These are phyloP conservation scores for Ophiobolus disseminans DNA, from an alignment of 2,329 filamentous ascomycete species.

Conservation along the genomic window DNA sequence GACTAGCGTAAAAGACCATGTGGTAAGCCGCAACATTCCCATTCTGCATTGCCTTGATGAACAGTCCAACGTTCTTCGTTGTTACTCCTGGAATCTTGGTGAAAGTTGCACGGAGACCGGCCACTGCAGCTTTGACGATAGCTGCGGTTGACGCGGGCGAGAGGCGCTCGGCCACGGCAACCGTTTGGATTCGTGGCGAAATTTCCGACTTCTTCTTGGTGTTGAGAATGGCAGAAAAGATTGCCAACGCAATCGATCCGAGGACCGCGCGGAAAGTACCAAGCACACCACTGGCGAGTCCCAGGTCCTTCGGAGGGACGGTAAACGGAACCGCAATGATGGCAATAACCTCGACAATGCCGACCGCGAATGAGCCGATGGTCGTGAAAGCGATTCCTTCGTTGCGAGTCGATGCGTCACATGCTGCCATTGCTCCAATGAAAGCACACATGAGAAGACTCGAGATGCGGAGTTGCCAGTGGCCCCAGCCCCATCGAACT, in stretches of 20 bases:
- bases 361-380: conserved; percentile 49
- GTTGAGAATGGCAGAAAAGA: conserved; percentile 22
- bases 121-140: conserved; percentile 15
- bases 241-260: conserved; percentile 20
- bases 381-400: conserved; percentile 12
- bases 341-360: conserved; percentile 54
- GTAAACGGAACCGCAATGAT: conserved; percentile 25
- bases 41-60: conserved; percentile 15
- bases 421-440: conserved; percentile 25
- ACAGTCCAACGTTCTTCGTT: conserved; percentile 9
- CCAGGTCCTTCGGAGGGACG: conserved; percentile 20
- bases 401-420: conserved; percentile 20
- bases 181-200: conserved; percentile 4
- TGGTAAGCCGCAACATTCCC: conserved; percentile 24
- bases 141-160: conserved; percentile 9
- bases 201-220: conserved; percentile 19
- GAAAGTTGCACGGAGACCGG: conserved; percentile 11
- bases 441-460: conserved; percentile 22
- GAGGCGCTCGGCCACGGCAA: conserved; percentile 13
- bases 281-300: conserved; percentile 21
- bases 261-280: conserved; percentile 19
- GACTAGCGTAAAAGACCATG: conserved; percentile 22
- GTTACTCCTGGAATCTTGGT: conserved; percentile 20
- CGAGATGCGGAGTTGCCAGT: conserved; percentile 21
- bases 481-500: conserved; percentile 16